A percentile compares a stretch with the other conserved stretches of the same genome.
phyloP scores from a whole-genome alignment of 139 green algal species.

The Chlorella sorokiniana region DNA sequence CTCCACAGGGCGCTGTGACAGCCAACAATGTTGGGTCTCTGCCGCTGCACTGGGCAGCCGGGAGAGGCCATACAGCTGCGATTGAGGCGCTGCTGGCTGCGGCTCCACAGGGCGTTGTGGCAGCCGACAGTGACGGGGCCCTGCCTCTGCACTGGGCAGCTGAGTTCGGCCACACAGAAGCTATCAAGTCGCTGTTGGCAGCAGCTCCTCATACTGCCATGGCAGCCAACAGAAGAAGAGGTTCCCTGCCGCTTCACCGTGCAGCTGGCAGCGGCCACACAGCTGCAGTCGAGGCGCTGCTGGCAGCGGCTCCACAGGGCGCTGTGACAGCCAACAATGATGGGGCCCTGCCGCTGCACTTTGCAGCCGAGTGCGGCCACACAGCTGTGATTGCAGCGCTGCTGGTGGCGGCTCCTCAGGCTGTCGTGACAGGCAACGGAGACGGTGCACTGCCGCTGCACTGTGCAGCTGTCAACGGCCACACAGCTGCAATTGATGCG shows the following conservation, averaged over 20 bases:
- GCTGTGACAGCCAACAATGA: too few species aligned
- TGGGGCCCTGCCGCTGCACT: too few species aligned
- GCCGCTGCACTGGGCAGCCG: not conserved
- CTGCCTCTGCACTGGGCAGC: not conserved
- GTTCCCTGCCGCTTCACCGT: not conserved
- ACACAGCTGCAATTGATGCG: too few species aligned
- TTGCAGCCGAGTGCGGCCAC: too few species aligned
- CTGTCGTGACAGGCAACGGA: not conserved
- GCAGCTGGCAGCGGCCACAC: not conserved
- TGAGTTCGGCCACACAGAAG: not conserved
- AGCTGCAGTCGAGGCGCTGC: not conserved
- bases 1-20: not conserved
- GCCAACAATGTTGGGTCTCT: not conserved
- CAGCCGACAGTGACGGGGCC: not conserved
- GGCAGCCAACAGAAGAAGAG: not conserved
- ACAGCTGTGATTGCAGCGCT: too few species aligned
- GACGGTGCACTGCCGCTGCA: not conserved
- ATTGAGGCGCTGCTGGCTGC: not conserved
- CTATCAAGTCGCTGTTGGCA: not conserved
- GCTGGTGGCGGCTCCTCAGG: too few species aligned
- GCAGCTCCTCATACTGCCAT: not conserved
- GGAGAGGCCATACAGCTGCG: not conserved
- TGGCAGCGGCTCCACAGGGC: not conserved
- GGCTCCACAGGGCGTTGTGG: not conserved
- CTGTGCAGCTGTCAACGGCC: not conserved